These are phyloP conservation scores for Melaleuca quinquenervia DNA, from an alignment of 345 rosid species.

Conservation along the genomic window DNA sequence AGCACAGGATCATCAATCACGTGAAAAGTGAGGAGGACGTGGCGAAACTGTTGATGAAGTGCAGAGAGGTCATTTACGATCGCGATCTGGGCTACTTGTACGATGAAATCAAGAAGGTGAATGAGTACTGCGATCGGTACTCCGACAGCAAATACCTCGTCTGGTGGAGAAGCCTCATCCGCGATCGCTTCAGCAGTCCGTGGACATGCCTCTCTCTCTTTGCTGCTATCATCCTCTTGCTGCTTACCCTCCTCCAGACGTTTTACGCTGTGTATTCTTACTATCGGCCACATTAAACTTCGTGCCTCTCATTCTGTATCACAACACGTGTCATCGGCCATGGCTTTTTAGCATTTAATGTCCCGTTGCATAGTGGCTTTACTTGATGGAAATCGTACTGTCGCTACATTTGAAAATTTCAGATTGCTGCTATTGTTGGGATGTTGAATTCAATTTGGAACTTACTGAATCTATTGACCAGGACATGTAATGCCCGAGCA, in stretches of 20 bases:
- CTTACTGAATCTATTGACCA: neutral
- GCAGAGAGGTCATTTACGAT: neutral
- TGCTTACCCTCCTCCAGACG: constrained; percentile 1
- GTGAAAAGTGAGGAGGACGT: neutral
- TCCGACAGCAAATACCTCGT: neutral
- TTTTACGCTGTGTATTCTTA: neutral
- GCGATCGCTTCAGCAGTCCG: neutral
- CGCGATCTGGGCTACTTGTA: neutral
- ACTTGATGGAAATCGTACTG: neutral
- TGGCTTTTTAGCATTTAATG: neutral
- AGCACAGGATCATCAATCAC: neutral
- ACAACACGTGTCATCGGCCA: neutral
- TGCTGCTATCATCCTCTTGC: constrained; percentile 2
- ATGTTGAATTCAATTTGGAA: neutral
- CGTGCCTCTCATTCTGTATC: neutral
- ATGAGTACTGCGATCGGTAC: neutral
- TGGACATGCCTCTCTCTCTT: constrained; percentile 8
- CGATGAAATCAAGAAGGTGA: neutral
- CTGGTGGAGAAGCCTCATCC: neutral
- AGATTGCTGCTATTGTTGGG: neutral
- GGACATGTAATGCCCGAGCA: too few species aligned
- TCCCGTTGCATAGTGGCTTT: neutral
- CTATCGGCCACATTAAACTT: neutral
- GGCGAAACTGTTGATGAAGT: neutral
- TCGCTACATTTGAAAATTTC: neutral